Base-by-base conservation (phyloP, 2,329 filamentous ascomycete genomes). In the Nannizzia gypsea region DNA sequence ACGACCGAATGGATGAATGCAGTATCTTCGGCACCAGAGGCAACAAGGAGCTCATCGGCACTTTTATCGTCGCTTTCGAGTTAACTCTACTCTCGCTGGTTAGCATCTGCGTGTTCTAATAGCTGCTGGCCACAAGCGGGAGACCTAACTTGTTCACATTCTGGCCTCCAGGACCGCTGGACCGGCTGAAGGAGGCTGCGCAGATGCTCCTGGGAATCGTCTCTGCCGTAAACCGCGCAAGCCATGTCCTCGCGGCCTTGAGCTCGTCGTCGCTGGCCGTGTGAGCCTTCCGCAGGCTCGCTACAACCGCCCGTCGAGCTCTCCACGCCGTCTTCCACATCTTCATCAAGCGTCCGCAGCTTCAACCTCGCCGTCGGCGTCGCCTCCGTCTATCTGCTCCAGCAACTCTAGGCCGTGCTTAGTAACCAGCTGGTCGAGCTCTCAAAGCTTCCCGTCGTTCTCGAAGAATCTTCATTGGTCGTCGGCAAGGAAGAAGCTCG, bases 141-240 rank as follows among this genome's bases (percentile, higher is more conserved):
- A 17, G 40, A 8, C 2, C 58, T 64, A 71, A 86, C 83, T 86
- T 86, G 72, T 86, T 86, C 60, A 86, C 83, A 73, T 86, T 86
- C 70, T 86, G 83, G 9, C 83, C 83, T 57, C 83, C 83, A 17
- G 83, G 83, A 2, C 83, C 83, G 58, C 82, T 83, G 2, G 83
- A 84, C 61, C 83, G 77, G 68, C 81, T 84, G 69, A 84, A 86
- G 56, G 77, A 81, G 64, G 86, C 68, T 62, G 83, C 78, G 66
- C 81, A 78, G 60, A 85, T 76, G 63, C 74, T 74, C 60, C 76
- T 77, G 26, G 83, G 81, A 60, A 85, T 80, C 13, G 79, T 77
- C 13, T 80, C 76, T 59, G 77, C 69, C 68, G 79, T 73, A 64
- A 84, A 76, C 50, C 72, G 72, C 48, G 75, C 72, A 55, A 85